A percentile compares a stretch with the other conserved stretches of the same genome.
Conservation (phyloP, 2,329 filamentous ascomycete genomes). For the Elsinoe fawcettii region DNA sequence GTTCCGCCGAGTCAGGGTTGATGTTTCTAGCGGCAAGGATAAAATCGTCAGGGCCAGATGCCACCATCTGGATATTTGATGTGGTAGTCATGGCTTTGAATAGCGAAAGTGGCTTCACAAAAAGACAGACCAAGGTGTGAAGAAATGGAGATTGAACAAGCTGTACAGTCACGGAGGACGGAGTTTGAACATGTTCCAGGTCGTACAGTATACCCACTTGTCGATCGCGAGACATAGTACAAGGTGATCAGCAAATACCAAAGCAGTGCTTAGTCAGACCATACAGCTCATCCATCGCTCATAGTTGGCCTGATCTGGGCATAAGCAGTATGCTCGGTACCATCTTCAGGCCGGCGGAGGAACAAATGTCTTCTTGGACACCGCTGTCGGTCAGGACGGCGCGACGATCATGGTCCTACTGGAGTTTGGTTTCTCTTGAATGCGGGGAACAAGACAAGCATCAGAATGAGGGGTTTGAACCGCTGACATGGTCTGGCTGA, state of each 20-base stretch:
- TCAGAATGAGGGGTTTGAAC: too few species aligned
- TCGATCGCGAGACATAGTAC: neutral
- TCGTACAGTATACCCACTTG: neutral
- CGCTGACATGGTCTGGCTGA: too few species aligned
- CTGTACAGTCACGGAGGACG: neutral
- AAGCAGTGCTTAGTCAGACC: neutral
- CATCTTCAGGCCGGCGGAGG: too few species aligned
- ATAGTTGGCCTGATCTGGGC: too few species aligned
- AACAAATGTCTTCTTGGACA: too few species aligned
- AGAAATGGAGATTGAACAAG: neutral
- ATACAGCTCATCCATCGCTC: too few species aligned
- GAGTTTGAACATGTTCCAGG: neutral
- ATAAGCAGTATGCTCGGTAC: too few species aligned
- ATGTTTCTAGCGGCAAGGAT: neutral
- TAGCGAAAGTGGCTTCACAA: neutral
- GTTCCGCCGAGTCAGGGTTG: neutral
- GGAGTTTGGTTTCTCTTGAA: too few species aligned
- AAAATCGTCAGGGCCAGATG: slow-evolving; percentile 28
- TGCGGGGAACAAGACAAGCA: too few species aligned
- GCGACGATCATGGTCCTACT: too few species aligned
- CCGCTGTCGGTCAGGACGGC: too few species aligned
- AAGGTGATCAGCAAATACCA: neutral
- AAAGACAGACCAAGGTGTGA: neutral
- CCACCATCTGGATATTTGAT: slow-evolving; percentile 37
- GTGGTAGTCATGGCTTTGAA: slow-evolving; percentile 42